phyloP scores from a whole-genome alignment of 768 basidiomycete species.

The Phylloporus sp. region DNA sequence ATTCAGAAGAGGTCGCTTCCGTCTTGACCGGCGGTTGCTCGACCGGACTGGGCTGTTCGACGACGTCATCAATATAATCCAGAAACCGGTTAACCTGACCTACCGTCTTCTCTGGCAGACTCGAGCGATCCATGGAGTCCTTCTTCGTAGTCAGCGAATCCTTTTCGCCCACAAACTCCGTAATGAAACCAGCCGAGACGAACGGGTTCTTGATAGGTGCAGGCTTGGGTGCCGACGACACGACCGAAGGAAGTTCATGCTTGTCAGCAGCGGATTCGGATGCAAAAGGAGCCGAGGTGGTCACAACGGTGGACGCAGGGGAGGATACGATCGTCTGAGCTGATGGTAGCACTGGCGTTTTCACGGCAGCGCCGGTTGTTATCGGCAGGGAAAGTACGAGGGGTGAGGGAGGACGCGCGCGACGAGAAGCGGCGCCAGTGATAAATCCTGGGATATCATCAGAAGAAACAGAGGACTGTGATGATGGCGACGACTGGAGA shows the following conservation, averaged over 20 bases:
- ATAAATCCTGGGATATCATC: conserved; percentile 33
- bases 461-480: conserved; percentile 15
- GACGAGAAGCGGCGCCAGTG: conserved; percentile 28
- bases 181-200: conserved; percentile 47
- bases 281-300: conserved; percentile 5
- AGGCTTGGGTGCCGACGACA: conserved; percentile 13
- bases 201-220: conserved; percentile 38
- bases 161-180: conserved; percentile 36
- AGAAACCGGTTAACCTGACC: not conserved
- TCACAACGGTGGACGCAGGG: conserved; percentile 14
- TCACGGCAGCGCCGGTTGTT: conserved; percentile 4
- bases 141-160: conserved; percentile 20
- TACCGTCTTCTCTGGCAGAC: conserved; percentile 14
- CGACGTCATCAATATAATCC: not conserved
- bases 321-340: conserved; percentile 18
- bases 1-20: conserved; percentile 13
- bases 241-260: conserved; percentile 1
- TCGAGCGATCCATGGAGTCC: conserved; percentile 15
- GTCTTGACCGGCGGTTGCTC: conserved; percentile 18
- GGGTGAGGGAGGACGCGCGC: conserved; percentile 21
- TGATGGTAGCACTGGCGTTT: conserved; percentile 12
- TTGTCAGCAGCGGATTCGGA: conserved; percentile 11
- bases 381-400: conserved; percentile 20
- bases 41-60: conserved; percentile 12
- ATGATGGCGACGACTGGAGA: conserved; percentile 31